Base-by-base conservation (phyloP, 305 asterid species). In the Plantago lanceolata region DNA sequence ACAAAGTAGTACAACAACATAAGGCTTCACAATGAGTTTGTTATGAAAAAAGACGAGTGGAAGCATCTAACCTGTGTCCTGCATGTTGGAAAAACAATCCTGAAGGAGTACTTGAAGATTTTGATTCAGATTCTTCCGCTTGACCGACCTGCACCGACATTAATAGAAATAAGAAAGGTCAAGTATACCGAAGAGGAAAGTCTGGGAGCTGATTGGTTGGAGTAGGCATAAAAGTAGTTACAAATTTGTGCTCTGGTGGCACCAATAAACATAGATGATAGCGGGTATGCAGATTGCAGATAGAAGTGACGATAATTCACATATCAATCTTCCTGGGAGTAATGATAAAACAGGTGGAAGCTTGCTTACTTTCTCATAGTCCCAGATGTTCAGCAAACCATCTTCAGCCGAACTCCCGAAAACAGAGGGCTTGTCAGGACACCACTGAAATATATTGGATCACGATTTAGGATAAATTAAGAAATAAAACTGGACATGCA, bases 391-490 rank as follows among this genome's bases (percentile, higher is more conserved):
- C 68, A 93, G 70, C 71, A 90, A 78, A 44, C 99, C 97, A 75
- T 93, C 99, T 77, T 93, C 97, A 0, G 99, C 96, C 63, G 92
- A 90, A 79, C 96, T 89, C 75, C 99, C 99, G 74, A 93, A 93
- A 56, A 93, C 94, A 29, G 94, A 84, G 71, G 84, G 68, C 65
- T 84, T 93, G 73, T 86, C 92, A 20, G 99, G 97, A 61, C 92
- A 85, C 99, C 99, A 93, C 99, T 93, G 85, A 63, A 67, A 74
- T 67, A 68, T 69, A 62, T 15, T 68, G 31, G 16, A 24, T 20
- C 8, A 49, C 11, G 50, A 66, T 33, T 63, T 40, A 53, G 73
- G 66, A 29, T 37, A 51, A 47, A 53, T 26, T 28, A 18, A 35
- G 56, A 21, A 44, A 65, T 29, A 13, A 57, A 17, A 60, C 58